Evolutionary conservation across 2,329 filamentous ascomycete species (phyloP), one percentile per base, ranked within the genome.

Genomic region (Neobulgaria alba): DNA sequence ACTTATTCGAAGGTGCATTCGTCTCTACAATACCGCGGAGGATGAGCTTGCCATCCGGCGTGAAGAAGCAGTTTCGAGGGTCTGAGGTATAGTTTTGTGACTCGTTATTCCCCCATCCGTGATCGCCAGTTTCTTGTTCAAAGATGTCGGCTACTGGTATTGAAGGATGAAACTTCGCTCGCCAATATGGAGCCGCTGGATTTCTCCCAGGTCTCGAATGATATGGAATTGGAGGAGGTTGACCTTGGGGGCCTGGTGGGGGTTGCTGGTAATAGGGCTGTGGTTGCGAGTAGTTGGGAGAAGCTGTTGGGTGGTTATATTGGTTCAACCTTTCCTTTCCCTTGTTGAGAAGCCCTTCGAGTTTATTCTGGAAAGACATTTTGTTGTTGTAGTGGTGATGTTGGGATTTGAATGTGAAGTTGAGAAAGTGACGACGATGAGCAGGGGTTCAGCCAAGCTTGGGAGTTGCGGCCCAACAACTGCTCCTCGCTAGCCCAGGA

Each of bases 21-120:
- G 65, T 30, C 5, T 47, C 39, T 8, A 42, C 42, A 9, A 77
- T 55, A 4, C 69, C 75, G 12, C 73, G 67, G 2, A 79, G 53
- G 15, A 79, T 64, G 1, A 79, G 63, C 41, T 67, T 66, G 18
- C 66, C 63, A 40, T 73, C 65, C 10, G 63, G 63, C 2, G 69
- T 71, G 52, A 76, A 65, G 55, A 78, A 79, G 16, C 67, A 67
- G 51, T 78, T 78, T 3, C 61, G 53, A 1, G 64, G 56, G 9
- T 61, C 56, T 23, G 66, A 60, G 4, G 70, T 71, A 55, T 79
- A 79, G 59, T 73, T 69, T 57, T 79, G 67, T 36, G 73, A 61
- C 60, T 79, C 75, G 45, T 75, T 69, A 53, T 79, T 79, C 16
- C 75, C 75, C 75, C 75, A 79, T 29, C 75, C 74, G 52, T 75